phyloP scores from a whole-genome alignment of 352 stramenopile species.

The Phytophthora syringae region DNA sequence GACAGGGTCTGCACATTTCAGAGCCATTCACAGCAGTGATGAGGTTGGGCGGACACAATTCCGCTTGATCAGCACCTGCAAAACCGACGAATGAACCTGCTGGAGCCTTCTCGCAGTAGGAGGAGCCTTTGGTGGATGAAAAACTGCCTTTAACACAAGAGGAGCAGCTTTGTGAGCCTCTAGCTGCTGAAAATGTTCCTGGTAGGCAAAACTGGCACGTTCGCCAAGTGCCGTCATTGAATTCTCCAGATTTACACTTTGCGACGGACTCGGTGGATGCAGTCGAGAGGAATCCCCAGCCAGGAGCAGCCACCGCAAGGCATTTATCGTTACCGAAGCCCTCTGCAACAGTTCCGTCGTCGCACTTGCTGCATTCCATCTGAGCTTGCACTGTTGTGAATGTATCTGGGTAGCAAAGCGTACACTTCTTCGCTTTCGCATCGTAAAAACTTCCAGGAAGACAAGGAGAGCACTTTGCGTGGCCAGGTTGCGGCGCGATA shows the following conservation, averaged over 20 bases:
- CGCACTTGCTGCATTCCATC: slow-evolving; percentile 40
- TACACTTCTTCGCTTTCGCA: slow-evolving; percentile 26
- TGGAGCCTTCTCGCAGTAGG: slow-evolving; percentile 36
- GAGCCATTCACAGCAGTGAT: slow-evolving; percentile 30
- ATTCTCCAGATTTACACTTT: slow-evolving; percentile 45
- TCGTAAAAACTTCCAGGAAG: slow-evolving; percentile 50
- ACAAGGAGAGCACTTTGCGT: slow-evolving; percentile 47
- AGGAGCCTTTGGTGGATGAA: slow-evolving; percentile 25
- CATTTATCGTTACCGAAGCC: slow-evolving; percentile 37
- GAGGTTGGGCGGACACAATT: slow-evolving; percentile 39
- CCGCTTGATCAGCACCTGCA: slow-evolving; percentile 33
- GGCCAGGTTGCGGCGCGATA: slow-evolving; percentile 43
- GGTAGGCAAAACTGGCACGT: slow-evolving; percentile 40
- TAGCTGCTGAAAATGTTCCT: slow-evolving; percentile 33
- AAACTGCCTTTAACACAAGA: slow-evolving; percentile 48
- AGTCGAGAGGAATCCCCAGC: slow-evolving; percentile 18
- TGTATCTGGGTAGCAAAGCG: slow-evolving; percentile 43
- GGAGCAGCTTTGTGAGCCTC: slow-evolving; percentile 26
- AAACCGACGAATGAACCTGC: slow-evolving; percentile 44
- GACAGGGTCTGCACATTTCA: slow-evolving; percentile 38
- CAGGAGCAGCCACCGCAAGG: slow-evolving; percentile 23
- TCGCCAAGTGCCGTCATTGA: slow-evolving; percentile 40
- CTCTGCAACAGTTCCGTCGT: slow-evolving; percentile 39
- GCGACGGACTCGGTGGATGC: not conserved
- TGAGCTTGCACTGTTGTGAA: slow-evolving; percentile 34